Percentiles rank a stretch among this genome's conserved stretches.
These are phyloP conservation scores for Trichoderma endophyticum DNA, from an alignment of 2,329 filamentous ascomycete species.

Conservation along the genomic window DNA sequence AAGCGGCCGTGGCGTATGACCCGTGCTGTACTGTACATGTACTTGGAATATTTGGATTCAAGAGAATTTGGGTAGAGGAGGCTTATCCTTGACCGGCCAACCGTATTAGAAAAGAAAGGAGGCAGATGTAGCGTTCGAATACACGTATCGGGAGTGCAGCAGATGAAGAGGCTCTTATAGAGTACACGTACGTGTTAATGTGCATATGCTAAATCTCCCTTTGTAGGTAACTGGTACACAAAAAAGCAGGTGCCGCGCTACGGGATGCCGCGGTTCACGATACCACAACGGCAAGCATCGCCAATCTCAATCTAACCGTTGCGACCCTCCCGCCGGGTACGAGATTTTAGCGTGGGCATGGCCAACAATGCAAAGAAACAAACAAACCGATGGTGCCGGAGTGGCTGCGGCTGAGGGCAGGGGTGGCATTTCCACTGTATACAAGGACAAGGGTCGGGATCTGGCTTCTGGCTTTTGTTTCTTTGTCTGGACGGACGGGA, in stretches of 20 bases:
- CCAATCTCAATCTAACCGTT: background rate
- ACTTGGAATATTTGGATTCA: background rate
- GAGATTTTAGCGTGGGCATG: background rate
- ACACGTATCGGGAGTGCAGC: background rate
- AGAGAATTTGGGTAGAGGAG: background rate
- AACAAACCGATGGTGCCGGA: background rate
- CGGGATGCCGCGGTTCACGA: background rate
- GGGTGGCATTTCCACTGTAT: conserved; percentile 2
- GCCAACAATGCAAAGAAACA: background rate
- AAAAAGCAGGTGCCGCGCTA: background rate
- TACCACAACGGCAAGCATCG: background rate
- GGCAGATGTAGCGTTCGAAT: background rate
- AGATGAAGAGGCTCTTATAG: background rate
- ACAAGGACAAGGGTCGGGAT: background rate
- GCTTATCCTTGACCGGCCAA: background rate
- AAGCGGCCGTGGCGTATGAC: background rate
- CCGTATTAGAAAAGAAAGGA: background rate
- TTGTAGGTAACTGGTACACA: background rate
- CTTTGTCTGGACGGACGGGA: background rate
- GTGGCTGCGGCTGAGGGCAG: conserved; percentile 15
- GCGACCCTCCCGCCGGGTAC: background rate
- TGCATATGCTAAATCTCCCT: background rate
- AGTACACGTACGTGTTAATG: background rate
- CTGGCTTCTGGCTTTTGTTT: background rate
- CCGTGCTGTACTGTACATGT: background rate